Evolutionary conservation across 2,329 filamentous ascomycete genomes (phyloP), one percentile per base, ranked within the genome.

Genomic region (Neonectria faginata): DNA sequence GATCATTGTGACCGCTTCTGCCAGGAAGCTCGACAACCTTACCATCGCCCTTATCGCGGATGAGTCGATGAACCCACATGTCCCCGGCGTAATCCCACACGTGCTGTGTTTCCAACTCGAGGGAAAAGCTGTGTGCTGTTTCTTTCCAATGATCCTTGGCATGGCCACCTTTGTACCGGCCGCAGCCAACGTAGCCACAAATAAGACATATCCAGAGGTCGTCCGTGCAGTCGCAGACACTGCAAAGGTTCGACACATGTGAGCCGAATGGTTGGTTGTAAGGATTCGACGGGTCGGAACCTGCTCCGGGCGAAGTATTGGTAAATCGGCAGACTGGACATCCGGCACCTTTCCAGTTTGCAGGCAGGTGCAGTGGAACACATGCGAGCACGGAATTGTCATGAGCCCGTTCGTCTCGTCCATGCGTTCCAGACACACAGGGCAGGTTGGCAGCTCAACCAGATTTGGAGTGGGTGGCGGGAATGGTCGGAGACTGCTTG

Each of bases 1-100:
- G 71, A 5, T 73, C 71, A 18, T 76, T 72, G 45, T 74, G 73
- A 50, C 71, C 74, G 18, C 75, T 82, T 64, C 85, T 82, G 2
- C 86, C 86, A 0, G 94, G 93, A n/a, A 97, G 85, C 78, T 98
- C 95, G 18, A 97, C 92, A 3, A 97, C 86, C 78, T 97, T 97
- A 25, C 93, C 93, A 77, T 97, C 94, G 10, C 93, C 91, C 81
- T 97, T 97, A 75, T 94, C 93, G 69, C 97, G 92, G 60, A 99
- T 97, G 56, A 98, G 88, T 10, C 96, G 91, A 79, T 99, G 96
- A 53, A 98, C 96, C 85, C 97, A 99, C 75, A 91, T 92, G 75
- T 99, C 96, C 5, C 93, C 94, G 0, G 92, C 93, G 69, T 99
- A 99, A 79, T 99, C 96, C 96, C 96, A 99, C 1, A 99, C 94